Conservation (phyloP, 129 eudicot species). For the Kitagawia praeruptora region DNA sequence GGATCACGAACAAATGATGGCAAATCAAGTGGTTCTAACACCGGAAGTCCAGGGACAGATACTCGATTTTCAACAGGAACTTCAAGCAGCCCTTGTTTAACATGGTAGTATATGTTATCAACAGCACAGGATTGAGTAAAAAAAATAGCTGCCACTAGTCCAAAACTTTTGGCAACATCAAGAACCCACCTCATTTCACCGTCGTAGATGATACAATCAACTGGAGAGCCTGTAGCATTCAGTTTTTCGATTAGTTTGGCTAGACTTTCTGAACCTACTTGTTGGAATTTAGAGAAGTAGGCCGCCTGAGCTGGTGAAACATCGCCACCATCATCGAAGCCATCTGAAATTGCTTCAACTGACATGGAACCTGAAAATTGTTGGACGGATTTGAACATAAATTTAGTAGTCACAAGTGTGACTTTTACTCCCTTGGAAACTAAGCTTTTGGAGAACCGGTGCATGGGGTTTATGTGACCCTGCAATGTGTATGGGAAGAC, state of each 20-base stretch:
- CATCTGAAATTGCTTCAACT: slow-evolving; percentile 52
- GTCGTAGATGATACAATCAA: slow-evolving; percentile 39
- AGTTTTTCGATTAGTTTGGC: slow-evolving; percentile 26
- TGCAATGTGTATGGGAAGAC: too few species aligned
- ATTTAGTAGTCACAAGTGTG: slow-evolving; percentile 29
- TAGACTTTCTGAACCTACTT: slow-evolving; percentile 32
- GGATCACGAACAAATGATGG: not conserved
- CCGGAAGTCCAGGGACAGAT: slow-evolving; percentile 42
- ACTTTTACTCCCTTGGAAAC: not conserved
- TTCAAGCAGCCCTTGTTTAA: slow-evolving; percentile 21
- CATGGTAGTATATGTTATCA: slow-evolving; percentile 35
- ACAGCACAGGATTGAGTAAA: slow-evolving; percentile 70
- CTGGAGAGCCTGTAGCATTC: slow-evolving; percentile 11
- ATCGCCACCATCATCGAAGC: slow-evolving; percentile 26
- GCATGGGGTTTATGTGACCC: too few species aligned
- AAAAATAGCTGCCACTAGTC: slow-evolving; percentile 31
- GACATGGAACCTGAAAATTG: slow-evolving; percentile 13
- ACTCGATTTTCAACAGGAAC: slow-evolving; percentile 24
- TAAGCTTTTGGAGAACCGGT: too few species aligned
- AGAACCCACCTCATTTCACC: slow-evolving; percentile 51
- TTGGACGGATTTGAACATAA: slow-evolving; percentile 16
- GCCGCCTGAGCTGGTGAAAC: slow-evolving; percentile 16
- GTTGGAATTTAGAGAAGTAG: slow-evolving; percentile 13
- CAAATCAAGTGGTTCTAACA: slow-evolving; percentile 23
- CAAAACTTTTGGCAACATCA: slow-evolving; percentile 41